These are phyloP conservation scores for Micractinium sp. DNA, from an alignment of 139 green algal genomes.

Conservation along the genomic window DNA sequence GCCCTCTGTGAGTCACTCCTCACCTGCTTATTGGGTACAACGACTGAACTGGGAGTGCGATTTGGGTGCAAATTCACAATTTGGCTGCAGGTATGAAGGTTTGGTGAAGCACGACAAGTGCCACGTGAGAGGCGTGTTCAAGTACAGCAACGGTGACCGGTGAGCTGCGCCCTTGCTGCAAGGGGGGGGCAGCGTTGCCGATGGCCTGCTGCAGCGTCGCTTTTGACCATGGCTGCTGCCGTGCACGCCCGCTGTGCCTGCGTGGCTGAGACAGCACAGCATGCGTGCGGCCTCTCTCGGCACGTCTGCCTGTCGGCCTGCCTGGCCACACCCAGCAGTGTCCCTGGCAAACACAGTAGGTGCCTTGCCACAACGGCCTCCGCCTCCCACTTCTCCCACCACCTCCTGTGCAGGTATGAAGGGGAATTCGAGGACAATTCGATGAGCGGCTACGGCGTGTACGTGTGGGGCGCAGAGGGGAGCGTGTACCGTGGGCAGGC, in stretches of 20 bases:
- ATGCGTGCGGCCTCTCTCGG: no score
- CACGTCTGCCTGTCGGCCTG: neutral
- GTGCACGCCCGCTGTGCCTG: no score
- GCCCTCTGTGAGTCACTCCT: no score
- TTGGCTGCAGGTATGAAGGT: slow-evolving; percentile 53
- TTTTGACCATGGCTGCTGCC: no score
- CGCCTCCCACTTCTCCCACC: no score
- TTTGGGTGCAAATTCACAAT: neutral
- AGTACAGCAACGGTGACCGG: slow-evolving; percentile 60
- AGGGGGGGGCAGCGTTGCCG: no score
- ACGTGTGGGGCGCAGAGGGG: slow-evolving; percentile 62
- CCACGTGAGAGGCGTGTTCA: slow-evolving; percentile 58
- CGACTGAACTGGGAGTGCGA: neutral
- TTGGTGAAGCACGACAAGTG: slow-evolving; percentile 50
- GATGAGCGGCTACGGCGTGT: slow-evolving; percentile 69
- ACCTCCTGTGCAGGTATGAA: slow-evolving; percentile 61
- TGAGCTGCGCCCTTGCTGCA: no score
- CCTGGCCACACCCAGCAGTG: neutral
- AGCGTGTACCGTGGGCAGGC: slow-evolving; percentile 37
- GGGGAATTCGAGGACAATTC: slow-evolving; percentile 63
- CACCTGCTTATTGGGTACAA: no score
- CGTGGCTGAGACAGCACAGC: neutral
- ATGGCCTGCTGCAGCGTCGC: neutral
- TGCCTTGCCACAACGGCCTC: no score
- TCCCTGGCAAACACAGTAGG: no score